Evolutionary conservation across 164 flowering plant species (phyloP).

Genomic region (Piper longum): DNA sequence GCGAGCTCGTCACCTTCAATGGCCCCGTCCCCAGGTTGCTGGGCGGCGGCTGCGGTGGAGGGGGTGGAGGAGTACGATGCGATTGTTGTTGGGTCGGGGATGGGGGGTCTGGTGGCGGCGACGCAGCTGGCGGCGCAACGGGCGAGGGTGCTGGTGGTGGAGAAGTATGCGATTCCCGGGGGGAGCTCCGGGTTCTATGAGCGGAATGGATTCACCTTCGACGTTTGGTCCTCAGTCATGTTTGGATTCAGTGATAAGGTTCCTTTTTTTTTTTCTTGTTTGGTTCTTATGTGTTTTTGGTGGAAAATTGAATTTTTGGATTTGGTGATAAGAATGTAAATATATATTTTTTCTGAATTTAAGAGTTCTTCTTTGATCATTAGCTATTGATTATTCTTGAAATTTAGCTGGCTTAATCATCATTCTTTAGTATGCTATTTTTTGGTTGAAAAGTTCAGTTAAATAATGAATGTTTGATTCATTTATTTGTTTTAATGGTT

Average conservation of each 20-base stretch:
- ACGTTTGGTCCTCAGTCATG: slow-evolving; percentile 99
- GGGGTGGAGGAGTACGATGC: slow-evolving; percentile 46
- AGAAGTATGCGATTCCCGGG: slow-evolving; percentile 97
- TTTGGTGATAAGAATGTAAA: too few relatives aligned
- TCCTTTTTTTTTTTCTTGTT: slow-evolving; percentile 2
- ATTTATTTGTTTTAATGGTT: too few relatives aligned
- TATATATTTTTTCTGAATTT: too few relatives aligned
- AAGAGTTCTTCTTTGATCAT: too few relatives aligned
- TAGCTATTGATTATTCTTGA: too few relatives aligned
- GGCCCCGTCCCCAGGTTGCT: too few relatives aligned
- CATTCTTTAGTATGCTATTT: too few relatives aligned
- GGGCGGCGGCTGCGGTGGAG: neutral
- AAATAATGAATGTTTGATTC: too few relatives aligned
- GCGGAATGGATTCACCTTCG: slow-evolving; percentile 85
- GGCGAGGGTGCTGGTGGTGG: slow-evolving; percentile 80
- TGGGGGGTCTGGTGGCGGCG: slow-evolving; percentile 92
- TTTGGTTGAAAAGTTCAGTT: too few relatives aligned
- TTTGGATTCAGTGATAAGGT: slow-evolving; percentile 99
- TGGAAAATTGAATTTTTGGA: too few relatives aligned
- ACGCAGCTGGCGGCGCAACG: slow-evolving; percentile 94
- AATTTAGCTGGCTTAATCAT: too few relatives aligned
- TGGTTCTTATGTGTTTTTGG: neutral
- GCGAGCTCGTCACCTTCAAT: too few relatives aligned
- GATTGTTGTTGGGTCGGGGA: slow-evolving; percentile 96
- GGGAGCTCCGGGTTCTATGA: slow-evolving; percentile 89